A percentile compares a stretch with the other conserved stretches of the same genome.
These are phyloP conservation scores for Aspergillaceae sp. DNA, from an alignment of 2,329 filamentous ascomycete species.

Conservation along the genomic window DNA sequence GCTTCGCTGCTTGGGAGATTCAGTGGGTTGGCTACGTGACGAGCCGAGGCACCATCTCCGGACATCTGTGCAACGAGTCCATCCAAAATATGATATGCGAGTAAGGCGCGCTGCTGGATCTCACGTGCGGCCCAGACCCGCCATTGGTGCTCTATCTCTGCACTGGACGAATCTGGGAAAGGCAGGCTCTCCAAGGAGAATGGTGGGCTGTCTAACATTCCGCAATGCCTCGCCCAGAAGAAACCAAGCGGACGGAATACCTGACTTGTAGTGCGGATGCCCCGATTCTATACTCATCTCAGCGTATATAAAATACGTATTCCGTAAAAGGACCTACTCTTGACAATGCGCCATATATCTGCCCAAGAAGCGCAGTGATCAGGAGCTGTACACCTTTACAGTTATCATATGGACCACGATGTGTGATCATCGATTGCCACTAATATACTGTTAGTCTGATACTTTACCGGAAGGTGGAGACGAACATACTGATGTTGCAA, in stretches of 20 bases:
- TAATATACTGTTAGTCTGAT: slow-evolving; percentile 6
- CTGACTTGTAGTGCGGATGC: slow-evolving; percentile 37
- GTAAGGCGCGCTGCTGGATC: slow-evolving; percentile 37
- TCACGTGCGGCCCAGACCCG: slow-evolving; percentile 36
- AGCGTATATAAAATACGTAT: neutral
- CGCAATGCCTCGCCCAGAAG: slow-evolving; percentile 39
- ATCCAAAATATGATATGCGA: slow-evolving; percentile 40
- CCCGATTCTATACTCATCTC: slow-evolving; percentile 23
- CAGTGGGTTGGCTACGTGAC: slow-evolving; percentile 36
- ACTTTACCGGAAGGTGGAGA: too few relatives aligned
- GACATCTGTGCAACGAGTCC: slow-evolving; percentile 39
- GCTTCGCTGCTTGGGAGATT: slow-evolving; percentile 33
- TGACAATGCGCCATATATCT: slow-evolving; percentile 38
- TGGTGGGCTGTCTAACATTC: slow-evolving; percentile 33
- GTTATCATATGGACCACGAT: slow-evolving; percentile 35
- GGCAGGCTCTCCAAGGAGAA: slow-evolving; percentile 29
- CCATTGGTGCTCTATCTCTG: slow-evolving; percentile 36
- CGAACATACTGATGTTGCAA: slow-evolving; percentile 32
- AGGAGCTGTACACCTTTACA: slow-evolving; percentile 39
- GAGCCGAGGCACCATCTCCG: slow-evolving; percentile 34
- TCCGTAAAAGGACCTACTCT: slow-evolving; percentile 15
- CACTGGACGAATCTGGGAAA: slow-evolving; percentile 18
- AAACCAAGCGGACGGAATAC: slow-evolving; percentile 39
- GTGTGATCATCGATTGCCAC: slow-evolving; percentile 39
- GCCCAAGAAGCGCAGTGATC: slow-evolving; percentile 35